Base-by-base conservation (phyloP, 2,329 filamentous ascomycete species). In the Epichloe hybrida region DNA sequence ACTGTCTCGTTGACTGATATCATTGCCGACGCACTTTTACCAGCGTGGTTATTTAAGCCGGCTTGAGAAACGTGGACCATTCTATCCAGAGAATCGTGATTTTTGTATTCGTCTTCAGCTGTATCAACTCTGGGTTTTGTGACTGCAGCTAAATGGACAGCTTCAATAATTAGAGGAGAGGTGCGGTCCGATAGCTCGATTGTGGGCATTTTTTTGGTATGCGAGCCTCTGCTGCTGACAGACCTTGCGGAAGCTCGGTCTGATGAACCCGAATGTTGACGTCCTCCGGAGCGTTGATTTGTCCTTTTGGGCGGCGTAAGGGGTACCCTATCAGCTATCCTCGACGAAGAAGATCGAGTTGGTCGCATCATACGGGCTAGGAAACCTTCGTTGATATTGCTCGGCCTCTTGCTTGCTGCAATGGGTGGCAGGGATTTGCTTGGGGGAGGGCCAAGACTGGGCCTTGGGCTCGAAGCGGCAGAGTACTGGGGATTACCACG, bases 301-400 rank as follows among this genome's bases (percentile, higher is more conserved):
- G 60, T 53, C 55, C 69, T 76, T 51, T 70, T 67, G 0, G 76
- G 75, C 2, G 77, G 75, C 0, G 76, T 76, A 0, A 67, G 56
- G 2, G 72, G 67, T 1, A 63, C 63, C 67, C 86, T 88, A 5
- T 86, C 83, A 3, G 77, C 70, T 0, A 77, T 76, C 67, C 87
- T 88, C 55, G 74, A 81, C 8, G 82, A 75, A 5, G 82, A 87
- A 44, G 79, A 72, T 43, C 83, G 77, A 0, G 86, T 90, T 2
- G 86, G 86, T 40, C 85, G 74, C 80, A 84, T 89, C 85, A 90
- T 88, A 49, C 86, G 79, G n/a, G 84, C 84, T 27, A 90, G 69
- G 66, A 90, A 90, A 13, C 80, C 68, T 56, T 86, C 82, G 55
- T 87, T 83, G 1, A 84, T 72, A 17, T 76, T 75, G 45, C 71